Evolutionary conservation across 2,329 filamentous ascomycete species (phyloP), one percentile per base, ranked within the genome.

Genomic region (Arthroderma uncinatum): DNA sequence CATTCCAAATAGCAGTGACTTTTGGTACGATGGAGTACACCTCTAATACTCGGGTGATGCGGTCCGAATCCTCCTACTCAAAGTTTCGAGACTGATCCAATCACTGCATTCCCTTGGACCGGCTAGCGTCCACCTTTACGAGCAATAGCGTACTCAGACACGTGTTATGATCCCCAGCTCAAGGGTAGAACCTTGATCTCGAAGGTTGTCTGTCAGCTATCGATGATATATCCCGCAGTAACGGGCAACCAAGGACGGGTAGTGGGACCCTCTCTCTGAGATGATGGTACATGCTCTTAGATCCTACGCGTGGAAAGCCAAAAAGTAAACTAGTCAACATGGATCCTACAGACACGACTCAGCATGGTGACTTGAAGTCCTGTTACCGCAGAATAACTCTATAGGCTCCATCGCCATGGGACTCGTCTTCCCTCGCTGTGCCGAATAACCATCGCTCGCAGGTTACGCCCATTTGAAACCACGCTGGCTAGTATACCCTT

Each of bases 101-200:
- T 50, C 28, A 16, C 25, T 50, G 12, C 47, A 19, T 12, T 10
- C 47, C 5, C 47, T 50, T 47, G 40, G 47, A 33, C 47, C 4
- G 6, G 12, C 8, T n/a, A 16, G 25, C 33, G 28, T 12, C 47
- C 23, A 33, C 25, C n/a, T 30, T 16, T 50, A 50, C 47, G 47
- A 50, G n/a, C 25, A 33, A 50, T 50, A 34, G 47, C 23, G 47
- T 10, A 14, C 47, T 50, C 25, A 23, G 25, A 50, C 47, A 50
- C 47, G 47, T 50, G 47, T 50, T 50, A 47, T 50, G 47, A 50
- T 50, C 47, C 47, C 47, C 47, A 50, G 47, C 47, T 30, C 47
- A 50, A 50, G 47, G 47, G 47, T 50, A 50, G 47, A 50, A 50
- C 47, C 47, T 50, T 50, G 47, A 50, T 50, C 47, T 30, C 33